A percentile compares a stretch with the other conserved stretches of the same genome.
Conservation (phyloP, 148 eudicot genomes). For the Chenopodium quinoa region DNA sequence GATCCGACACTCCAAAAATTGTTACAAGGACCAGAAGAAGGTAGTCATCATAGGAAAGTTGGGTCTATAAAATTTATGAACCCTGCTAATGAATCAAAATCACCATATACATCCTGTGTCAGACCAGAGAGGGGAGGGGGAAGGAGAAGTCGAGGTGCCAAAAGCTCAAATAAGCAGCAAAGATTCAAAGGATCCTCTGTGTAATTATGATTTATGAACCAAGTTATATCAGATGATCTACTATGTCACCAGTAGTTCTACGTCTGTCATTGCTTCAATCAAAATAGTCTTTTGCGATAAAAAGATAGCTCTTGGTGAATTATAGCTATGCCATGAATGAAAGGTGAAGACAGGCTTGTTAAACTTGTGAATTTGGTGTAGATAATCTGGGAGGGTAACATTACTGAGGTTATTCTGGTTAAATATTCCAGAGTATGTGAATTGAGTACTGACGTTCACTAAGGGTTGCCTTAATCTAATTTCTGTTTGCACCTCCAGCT, state of each 20-base stretch:
- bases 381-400: not conserved
- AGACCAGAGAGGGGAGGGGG: constrained; percentile 9
- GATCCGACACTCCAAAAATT: constrained; percentile 70
- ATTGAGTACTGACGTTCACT: not conserved
- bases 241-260: not conserved
- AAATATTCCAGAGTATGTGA: not conserved
- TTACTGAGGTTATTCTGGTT: not conserved
- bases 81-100: constrained; percentile 17
- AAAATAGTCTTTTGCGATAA: not conserved
- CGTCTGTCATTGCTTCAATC: constrained; percentile 1
- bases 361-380: not conserved
- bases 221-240: not conserved
- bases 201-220: not conserved
- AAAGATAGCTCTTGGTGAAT: not conserved
- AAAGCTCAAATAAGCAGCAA: constrained; percentile 10
- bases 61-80: constrained; percentile 28
- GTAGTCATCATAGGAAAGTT: constrained; percentile 21
- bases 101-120: constrained; percentile 6
- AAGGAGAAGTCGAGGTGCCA: constrained; percentile 24
- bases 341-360: constrained; percentile 2
- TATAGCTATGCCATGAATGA: not conserved
- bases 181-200: not conserved
- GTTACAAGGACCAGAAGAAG: constrained; percentile 36
- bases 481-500: constrained; percentile 10
- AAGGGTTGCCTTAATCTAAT: not conserved